phyloP scores from a whole-genome alignment of 768 basidiomycete genomes.

The Neoboletus brunneissimus region DNA sequence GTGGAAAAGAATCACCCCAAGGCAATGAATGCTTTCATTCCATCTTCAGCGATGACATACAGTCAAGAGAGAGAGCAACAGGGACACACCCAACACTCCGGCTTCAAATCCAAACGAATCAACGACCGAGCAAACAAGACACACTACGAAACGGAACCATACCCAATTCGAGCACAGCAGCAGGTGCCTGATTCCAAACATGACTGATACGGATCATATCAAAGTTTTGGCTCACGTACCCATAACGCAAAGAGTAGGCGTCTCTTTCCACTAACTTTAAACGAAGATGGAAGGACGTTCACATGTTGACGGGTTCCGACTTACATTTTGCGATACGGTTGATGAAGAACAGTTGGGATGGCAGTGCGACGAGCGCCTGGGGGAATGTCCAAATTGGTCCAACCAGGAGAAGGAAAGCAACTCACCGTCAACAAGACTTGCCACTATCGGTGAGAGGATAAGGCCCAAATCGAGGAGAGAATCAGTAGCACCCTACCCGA shows the following conservation, averaged over 20 bases:
- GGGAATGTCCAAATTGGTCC: neutral
- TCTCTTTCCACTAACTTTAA: slow-evolving; percentile 15
- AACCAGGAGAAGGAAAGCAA: neutral
- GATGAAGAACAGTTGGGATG: slow-evolving; percentile 19
- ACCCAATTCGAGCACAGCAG: slow-evolving; percentile 17
- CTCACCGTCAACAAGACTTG: slow-evolving; percentile 21
- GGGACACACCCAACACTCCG: slow-evolving; percentile 11
- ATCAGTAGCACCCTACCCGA: neutral
- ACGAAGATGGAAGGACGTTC: neutral
- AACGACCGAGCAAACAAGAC: neutral
- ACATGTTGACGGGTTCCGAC: neutral
- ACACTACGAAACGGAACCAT: neutral
- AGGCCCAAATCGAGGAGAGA: neutral
- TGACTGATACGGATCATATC: slow-evolving; percentile 1
- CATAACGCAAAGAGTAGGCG: slow-evolving; percentile 12
- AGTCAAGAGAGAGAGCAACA: neutral
- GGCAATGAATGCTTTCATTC: slow-evolving; percentile 5
- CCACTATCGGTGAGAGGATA: slow-evolving; percentile 11
- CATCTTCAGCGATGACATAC: slow-evolving; percentile 1
- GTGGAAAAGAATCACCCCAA: slow-evolving; percentile 11
- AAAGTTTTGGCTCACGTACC: slow-evolving; percentile 8
- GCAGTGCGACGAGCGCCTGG: slow-evolving; percentile 17
- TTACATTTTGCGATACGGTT: slow-evolving; percentile 20
- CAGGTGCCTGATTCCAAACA: slow-evolving; percentile 11
- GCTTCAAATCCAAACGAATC: slow-evolving; percentile 4